Conservation (phyloP, 129 eudicot genomes). For the Flaveria bidentis region DNA sequence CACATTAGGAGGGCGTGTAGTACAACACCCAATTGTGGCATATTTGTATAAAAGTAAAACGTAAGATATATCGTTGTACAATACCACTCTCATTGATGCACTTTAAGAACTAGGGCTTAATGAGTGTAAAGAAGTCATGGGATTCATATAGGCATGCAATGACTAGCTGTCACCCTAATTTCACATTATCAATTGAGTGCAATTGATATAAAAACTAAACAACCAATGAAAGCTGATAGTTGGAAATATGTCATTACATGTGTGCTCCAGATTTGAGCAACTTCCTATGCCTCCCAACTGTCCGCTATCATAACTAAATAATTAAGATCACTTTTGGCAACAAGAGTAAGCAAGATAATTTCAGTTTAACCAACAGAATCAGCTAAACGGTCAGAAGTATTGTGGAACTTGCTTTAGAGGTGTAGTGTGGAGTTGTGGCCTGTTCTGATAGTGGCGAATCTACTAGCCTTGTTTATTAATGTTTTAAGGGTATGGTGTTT, state of each 20-base stretch:
- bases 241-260: not conserved
- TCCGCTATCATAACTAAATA: not conserved
- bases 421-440: not conserved
- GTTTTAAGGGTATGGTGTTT: not conserved
- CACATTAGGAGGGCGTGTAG: not conserved
- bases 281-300: not conserved
- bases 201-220: slow-evolving; percentile 1
- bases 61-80: not conserved
- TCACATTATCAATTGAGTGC: not conserved
- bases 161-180: not conserved
- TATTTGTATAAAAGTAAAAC: not conserved
- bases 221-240: not conserved
- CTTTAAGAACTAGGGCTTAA: slow-evolving; percentile 1
- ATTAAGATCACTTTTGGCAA: not conserved
- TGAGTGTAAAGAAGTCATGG: not conserved
- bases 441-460: not conserved
- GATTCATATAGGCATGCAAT: slow-evolving; percentile 1
- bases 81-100: not conserved
- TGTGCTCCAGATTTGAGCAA: not conserved
- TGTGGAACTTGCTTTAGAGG: not conserved
- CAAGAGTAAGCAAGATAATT: not conserved
- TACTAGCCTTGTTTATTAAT: not conserved
- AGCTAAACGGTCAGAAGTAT: not conserved
- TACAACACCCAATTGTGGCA: not conserved
- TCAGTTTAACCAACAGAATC: not conserved